phyloP scores from a whole-genome alignment of 306 rosid genomes.

The Argentina anserina region DNA sequence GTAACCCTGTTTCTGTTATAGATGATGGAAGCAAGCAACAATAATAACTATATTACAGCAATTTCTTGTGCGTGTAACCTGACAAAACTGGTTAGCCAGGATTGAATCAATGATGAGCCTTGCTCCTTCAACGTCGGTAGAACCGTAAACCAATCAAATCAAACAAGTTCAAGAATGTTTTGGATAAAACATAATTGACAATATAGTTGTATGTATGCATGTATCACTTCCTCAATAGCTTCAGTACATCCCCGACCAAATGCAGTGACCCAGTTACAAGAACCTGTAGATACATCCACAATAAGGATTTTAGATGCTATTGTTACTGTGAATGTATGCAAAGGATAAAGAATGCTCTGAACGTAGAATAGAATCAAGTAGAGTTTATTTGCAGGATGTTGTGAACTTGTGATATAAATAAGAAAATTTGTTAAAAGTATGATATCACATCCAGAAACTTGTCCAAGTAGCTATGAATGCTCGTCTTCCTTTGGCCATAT shows the following conservation, averaged over 20 bases:
- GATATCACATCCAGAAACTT: neutral
- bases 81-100: neutral
- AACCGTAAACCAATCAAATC: neutral
- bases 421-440: neutral
- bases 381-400: neutral
- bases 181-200: neutral
- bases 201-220: neutral
- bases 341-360: neutral
- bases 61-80: neutral
- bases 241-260: conserved; percentile 56
- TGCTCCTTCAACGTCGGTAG: conserved; percentile 10
- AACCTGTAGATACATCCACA: conserved; percentile 40
- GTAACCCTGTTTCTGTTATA: no score
- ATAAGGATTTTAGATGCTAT: neutral
- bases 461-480: neutral
- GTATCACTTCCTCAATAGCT: conserved; percentile 39
- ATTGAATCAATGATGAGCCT: neutral
- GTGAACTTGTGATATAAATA: neutral
- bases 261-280: conserved; percentile 82
- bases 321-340: neutral
- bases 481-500: neutral
- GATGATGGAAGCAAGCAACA: neutral
- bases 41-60: neutral
- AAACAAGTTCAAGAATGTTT: conserved; percentile 20
- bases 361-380: neutral